These are phyloP conservation scores for Aspergillus unguis DNA, from an alignment of 2,329 filamentous ascomycete species.

Conservation along the genomic window DNA sequence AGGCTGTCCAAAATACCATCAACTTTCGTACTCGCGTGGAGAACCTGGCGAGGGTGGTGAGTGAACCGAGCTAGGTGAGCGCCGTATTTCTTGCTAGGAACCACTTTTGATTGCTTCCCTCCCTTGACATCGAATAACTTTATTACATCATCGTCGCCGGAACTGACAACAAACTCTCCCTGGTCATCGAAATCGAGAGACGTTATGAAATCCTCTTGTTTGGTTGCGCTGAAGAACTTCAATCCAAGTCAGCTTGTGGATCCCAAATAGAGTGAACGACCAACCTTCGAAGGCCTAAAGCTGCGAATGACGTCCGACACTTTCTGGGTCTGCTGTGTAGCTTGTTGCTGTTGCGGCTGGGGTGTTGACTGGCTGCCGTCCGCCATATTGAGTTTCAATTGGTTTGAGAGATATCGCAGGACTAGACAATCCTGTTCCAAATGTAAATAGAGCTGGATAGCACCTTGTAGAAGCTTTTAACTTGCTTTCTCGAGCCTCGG, in stretches of 20 bases:
- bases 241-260: conserved; percentile 8
- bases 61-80: conserved; percentile 93
- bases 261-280: conserved; percentile 11
- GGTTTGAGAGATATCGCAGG: not conserved
- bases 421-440: too few species aligned
- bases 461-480: not conserved
- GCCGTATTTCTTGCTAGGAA: conserved; percentile 95
- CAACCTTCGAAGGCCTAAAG: conserved; percentile 77
- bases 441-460: not conserved
- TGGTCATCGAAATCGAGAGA: conserved; percentile 96
- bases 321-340: conserved; percentile 53
- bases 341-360: conserved; percentile 25
- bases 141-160: conserved; percentile 89
- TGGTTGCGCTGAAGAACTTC: conserved; percentile 34
- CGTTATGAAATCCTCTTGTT: conserved; percentile 62
- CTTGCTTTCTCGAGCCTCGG: not conserved
- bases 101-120: conserved; percentile 80
- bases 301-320: conserved; percentile 73
- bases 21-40: conserved; percentile 93
- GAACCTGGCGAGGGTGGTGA: conserved; percentile 82
- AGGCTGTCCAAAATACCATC: conserved; percentile 58
- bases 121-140: conserved; percentile 94
- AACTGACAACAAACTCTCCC: conserved; percentile 86
- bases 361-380: conserved; percentile 23
- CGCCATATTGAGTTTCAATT: conserved; percentile 21